Evolutionary conservation across 306 rosid genomes (phyloP).

Genomic region (Alnus glutinosa): DNA sequence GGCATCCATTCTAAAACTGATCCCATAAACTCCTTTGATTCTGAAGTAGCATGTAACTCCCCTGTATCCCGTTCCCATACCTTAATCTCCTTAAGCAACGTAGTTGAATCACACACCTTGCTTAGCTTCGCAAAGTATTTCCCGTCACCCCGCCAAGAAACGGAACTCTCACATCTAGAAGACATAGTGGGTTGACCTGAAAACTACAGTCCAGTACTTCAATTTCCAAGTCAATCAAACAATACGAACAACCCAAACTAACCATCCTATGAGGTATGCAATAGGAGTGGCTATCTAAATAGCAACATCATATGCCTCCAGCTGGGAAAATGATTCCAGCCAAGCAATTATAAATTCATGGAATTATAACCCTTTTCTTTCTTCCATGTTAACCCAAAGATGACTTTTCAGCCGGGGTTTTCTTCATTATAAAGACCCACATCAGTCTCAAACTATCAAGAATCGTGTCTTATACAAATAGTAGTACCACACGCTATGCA

Average conservation of each 20-base stretch:
- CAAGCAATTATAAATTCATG: neutral
- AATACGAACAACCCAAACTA: too few relatives aligned
- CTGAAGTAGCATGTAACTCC: slow-evolving; percentile 67
- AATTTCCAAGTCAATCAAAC: slow-evolving; percentile 1
- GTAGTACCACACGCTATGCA: neutral
- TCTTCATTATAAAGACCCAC: neutral
- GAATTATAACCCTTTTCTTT: neutral
- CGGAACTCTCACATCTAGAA: slow-evolving; percentile 32
- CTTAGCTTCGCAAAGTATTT: slow-evolving; percentile 74
- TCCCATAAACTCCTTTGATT: slow-evolving; percentile 60
- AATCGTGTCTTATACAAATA: neutral
- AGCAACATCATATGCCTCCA: neutral
- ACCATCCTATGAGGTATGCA: too few relatives aligned
- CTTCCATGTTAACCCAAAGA: neutral
- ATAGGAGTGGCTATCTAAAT: neutral
- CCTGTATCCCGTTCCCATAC: slow-evolving; percentile 94
- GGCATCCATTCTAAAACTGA: slow-evolving; percentile 94
- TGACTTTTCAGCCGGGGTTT: neutral
- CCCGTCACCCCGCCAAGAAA: slow-evolving; percentile 98
- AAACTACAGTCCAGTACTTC: slow-evolving; percentile 29
- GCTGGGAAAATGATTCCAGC: neutral
- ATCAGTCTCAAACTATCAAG: neutral
- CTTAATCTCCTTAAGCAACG: slow-evolving; percentile 57
- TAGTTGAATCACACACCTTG: slow-evolving; percentile 32
- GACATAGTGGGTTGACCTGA: slow-evolving; percentile 57